Percentiles rank a stretch among this genome's conserved stretches.
phyloP scores from a whole-genome alignment of 2,329 filamentous ascomycete species.

The Pestalotiopsis sp. region DNA sequence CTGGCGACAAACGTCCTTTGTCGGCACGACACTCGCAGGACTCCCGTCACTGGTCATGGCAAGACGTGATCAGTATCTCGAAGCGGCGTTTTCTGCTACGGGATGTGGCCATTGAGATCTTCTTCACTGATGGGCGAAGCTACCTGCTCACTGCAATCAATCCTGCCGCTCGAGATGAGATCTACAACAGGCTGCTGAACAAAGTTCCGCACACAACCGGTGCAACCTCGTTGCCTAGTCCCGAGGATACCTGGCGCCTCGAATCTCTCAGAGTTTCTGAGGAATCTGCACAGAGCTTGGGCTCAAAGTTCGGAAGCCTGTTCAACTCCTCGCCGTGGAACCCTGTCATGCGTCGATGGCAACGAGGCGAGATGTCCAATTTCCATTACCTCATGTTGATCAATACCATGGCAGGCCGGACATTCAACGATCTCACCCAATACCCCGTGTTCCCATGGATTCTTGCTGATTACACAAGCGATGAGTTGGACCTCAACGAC shows the following conservation, averaged over 20 bases:
- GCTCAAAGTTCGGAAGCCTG: slow-evolving; percentile 87
- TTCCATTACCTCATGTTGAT: slow-evolving; percentile 99
- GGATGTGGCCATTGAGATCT: slow-evolving; percentile 94
- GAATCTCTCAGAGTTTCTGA: slow-evolving; percentile 75
- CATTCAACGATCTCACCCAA: slow-evolving; percentile 97
- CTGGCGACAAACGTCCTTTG: slow-evolving; percentile 55
- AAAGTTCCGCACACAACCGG: slow-evolving; percentile 81
- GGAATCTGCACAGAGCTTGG: slow-evolving; percentile 63
- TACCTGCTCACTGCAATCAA: slow-evolving; percentile 88
- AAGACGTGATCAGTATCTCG: slow-evolving; percentile 90
- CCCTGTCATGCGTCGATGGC: slow-evolving; percentile 85
- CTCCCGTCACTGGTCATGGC: slow-evolving; percentile 89
- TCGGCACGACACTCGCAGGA: slow-evolving; percentile 69
- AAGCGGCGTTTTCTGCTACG: slow-evolving; percentile 94
- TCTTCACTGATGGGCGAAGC: slow-evolving; percentile 95
- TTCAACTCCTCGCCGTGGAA: slow-evolving; percentile 83
- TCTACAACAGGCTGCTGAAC: slow-evolving; percentile 72
- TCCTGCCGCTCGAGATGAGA: slow-evolving; percentile 70
- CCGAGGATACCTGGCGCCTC: slow-evolving; percentile 88
- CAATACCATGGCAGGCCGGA: slow-evolving; percentile 94
- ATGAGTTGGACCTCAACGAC: slow-evolving; percentile 84
- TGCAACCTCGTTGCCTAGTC: slow-evolving; percentile 67
- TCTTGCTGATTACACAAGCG: slow-evolving; percentile 90
- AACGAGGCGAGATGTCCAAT: slow-evolving; percentile 93
- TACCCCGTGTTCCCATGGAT: slow-evolving; percentile 99